Conservation (phyloP, 2,329 filamentous ascomycete species). For the Ophiostoma sp. region DNA sequence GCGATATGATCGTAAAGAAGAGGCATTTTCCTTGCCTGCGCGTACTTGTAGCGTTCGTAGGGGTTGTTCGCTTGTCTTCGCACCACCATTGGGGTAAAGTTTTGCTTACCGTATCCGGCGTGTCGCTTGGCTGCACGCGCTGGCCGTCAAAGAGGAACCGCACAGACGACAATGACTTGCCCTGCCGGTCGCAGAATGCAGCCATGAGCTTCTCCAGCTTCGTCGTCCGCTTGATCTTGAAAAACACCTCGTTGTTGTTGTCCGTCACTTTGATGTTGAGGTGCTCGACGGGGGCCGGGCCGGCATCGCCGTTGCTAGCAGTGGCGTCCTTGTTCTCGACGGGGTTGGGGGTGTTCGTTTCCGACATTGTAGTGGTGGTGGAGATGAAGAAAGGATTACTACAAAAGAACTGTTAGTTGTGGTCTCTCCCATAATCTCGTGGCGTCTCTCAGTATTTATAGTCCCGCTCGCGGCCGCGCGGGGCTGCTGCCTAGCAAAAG, state of each 20-base stretch:
- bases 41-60: too few relatives aligned
- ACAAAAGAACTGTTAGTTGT: neutral
- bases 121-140: slow-evolving; percentile 84
- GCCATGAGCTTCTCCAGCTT: slow-evolving; percentile 98
- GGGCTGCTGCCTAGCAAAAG: slow-evolving; percentile 9
- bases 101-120: slow-evolving; percentile 78
- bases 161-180: slow-evolving; percentile 80
- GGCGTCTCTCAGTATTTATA: neutral
- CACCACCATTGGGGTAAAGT: too few relatives aligned
- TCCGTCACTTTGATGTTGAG: slow-evolving; percentile 99
- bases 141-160: slow-evolving; percentile 96
- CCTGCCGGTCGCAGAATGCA: slow-evolving; percentile 94
- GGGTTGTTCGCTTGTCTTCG: neutral
- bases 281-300: slow-evolving; percentile 61
- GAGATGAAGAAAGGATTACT: neutral
- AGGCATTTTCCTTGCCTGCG: neutral
- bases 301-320: slow-evolving; percentile 43
- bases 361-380: slow-evolving; percentile 45
- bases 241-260: slow-evolving; percentile 99
- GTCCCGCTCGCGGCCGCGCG: neutral
- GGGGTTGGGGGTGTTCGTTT: slow-evolving; percentile 40
- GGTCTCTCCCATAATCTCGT: neutral
- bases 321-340: slow-evolving; percentile 25
- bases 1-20: neutral
- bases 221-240: slow-evolving; percentile 98